Evolutionary conservation across 768 basidiomycete genomes (phyloP).

Genomic region (Infundibulicybe gibba): DNA sequence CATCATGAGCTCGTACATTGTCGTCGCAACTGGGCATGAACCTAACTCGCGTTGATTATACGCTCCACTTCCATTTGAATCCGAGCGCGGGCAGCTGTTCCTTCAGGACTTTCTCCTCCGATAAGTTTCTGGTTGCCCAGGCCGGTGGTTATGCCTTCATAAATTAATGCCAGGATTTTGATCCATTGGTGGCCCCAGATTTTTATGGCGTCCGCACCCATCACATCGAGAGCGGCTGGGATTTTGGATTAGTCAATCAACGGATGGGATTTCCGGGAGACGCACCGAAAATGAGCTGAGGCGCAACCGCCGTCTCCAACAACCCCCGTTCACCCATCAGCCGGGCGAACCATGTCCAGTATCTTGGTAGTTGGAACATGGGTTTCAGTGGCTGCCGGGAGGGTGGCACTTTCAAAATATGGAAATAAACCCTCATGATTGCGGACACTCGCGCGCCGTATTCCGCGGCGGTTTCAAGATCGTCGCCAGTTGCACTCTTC

Average conservation of each 20-base stretch:
- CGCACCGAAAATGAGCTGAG: conserved; percentile 69
- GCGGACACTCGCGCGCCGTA: conserved; percentile 70
- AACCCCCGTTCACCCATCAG: conserved; percentile 50
- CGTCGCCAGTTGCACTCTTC: conserved; percentile 28
- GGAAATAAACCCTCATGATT: conserved; percentile 84
- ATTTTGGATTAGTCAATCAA: conserved; percentile 7
- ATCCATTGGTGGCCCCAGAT: conserved; percentile 81
- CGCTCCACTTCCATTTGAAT: conserved; percentile 65
- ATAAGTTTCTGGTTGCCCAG: conserved; percentile 43
- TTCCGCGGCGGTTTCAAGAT: conserved; percentile 56
- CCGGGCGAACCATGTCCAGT: conserved; percentile 73
- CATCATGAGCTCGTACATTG: no score
- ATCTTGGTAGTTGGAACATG: conserved; percentile 59
- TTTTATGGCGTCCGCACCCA: conserved; percentile 54
- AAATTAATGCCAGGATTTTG: conserved; percentile 64
- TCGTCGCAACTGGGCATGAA: no score
- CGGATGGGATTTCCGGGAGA: conserved; percentile 9
- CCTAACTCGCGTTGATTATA: conserved; percentile 29
- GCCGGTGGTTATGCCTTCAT: conserved; percentile 59
- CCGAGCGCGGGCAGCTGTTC: conserved; percentile 59
- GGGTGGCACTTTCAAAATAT: conserved; percentile 51
- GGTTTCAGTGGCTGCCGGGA: conserved; percentile 37
- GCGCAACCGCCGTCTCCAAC: conserved; percentile 54
- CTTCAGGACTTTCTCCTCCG: conserved; percentile 59
- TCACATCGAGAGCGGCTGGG: conserved; percentile 68